phyloP scores from a whole-genome alignment of 257 asterid species.

The Knoxia roxburghii region DNA sequence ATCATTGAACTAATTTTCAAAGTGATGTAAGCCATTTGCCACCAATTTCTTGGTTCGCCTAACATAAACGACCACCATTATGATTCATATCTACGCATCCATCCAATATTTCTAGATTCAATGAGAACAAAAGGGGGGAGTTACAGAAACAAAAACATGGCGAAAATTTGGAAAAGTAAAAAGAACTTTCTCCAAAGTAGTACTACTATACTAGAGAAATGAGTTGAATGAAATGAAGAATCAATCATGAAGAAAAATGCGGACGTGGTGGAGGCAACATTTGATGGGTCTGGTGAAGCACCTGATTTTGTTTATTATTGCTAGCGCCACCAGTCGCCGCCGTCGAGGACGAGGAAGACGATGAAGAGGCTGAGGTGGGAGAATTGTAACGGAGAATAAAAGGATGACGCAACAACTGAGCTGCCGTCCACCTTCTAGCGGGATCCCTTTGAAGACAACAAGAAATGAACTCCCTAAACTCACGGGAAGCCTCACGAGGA shows the following conservation, averaged over 20 bases:
- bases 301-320: constrained; percentile 23
- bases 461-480: constrained; percentile 45
- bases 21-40: background rate
- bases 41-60: background rate
- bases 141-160: constrained; percentile 19
- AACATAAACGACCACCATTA: background rate
- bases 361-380: background rate
- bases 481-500: constrained; percentile 59
- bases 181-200: background rate
- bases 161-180: background rate
- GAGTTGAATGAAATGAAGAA: background rate
- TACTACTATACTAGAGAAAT: background rate
- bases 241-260: constrained; percentile 47
- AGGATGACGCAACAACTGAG: constrained; percentile 33
- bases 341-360: background rate
- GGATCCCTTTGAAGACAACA: constrained; percentile 49
- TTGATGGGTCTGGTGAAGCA: constrained; percentile 49
- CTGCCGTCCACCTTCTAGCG: constrained; percentile 31
- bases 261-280: constrained; percentile 69
- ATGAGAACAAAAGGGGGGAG: background rate
- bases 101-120: constrained; percentile 10
- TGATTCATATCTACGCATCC: too few relatives aligned
- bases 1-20: background rate
- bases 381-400: constrained; percentile 28
- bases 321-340: background rate